Percentiles rank a stretch among this genome's conserved stretches.
Evolutionary conservation across 129 eudicot species (phyloP).

Genomic region (Helianthus tuberosus): DNA sequence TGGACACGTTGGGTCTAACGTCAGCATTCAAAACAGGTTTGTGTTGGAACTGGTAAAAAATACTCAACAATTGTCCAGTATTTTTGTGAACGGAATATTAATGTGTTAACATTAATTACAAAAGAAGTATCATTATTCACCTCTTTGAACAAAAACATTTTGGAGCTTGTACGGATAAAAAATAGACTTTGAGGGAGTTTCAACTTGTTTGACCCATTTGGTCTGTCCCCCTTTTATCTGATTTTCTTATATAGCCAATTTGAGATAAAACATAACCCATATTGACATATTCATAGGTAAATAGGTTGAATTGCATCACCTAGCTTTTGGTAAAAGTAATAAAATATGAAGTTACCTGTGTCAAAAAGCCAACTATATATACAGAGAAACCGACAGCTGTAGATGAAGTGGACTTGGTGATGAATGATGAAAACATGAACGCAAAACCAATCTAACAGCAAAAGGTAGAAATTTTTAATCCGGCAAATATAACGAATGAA

Average conservation of each 20-base stretch:
- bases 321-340: conserved; percentile 2
- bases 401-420: conserved; percentile 78
- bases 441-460: conserved; percentile 76
- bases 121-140: neutral
- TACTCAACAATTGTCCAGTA: neutral
- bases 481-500: conserved; percentile 1
- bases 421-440: conserved; percentile 76
- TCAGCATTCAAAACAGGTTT: neutral
- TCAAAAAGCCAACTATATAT: conserved; percentile 61
- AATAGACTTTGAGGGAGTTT: neutral
- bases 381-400: conserved; percentile 66
- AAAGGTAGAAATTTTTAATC: conserved; percentile 14
- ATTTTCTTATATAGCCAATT: neutral
- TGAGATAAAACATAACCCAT: neutral
- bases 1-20: neutral
- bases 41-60: neutral
- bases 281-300: neutral
- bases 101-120: neutral
- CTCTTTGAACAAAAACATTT: neutral
- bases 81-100: neutral
- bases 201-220: neutral
- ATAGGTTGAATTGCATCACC: neutral
- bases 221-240: neutral
- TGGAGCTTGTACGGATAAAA: neutral
- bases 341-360: conserved; percentile 61